Conservation (phyloP, 139 green algal genomes). For the Desmodesmus armatus region DNA sequence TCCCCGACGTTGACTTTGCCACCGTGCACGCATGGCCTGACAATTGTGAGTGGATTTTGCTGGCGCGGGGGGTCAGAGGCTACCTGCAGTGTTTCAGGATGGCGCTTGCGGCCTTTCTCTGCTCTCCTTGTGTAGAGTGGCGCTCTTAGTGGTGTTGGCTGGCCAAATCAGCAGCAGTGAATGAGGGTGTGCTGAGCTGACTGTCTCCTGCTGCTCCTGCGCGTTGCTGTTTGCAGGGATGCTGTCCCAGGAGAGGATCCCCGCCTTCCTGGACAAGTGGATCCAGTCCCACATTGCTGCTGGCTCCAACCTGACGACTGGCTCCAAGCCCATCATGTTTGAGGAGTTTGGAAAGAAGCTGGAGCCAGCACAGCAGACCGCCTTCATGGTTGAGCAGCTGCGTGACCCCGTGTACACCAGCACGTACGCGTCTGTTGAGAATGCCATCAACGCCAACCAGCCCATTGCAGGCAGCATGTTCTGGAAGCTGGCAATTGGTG, state of each 20-base stretch:
- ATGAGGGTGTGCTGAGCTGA: not conserved
- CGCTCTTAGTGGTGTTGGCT: no score
- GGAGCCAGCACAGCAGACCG: conserved; percentile 39
- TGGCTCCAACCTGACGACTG: conserved; percentile 39
- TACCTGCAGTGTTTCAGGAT: no score
- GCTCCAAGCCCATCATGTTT: conserved; percentile 79
- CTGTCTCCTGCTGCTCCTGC: not conserved
- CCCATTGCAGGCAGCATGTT: conserved; percentile 52
- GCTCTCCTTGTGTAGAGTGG: no score
- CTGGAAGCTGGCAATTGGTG: conserved; percentile 55
- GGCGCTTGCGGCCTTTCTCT: no score
- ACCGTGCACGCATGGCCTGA: conserved; percentile 82
- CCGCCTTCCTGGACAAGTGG: conserved; percentile 66
- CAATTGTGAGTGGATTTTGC: no score
- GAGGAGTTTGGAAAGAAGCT: conserved; percentile 84
- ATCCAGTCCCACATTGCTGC: conserved; percentile 62
- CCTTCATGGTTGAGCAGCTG: conserved; percentile 29
- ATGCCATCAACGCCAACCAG: conserved; percentile 47
- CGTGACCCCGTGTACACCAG: conserved; percentile 51
- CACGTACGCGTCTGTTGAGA: conserved; percentile 47
- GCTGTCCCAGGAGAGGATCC: conserved; percentile 40
- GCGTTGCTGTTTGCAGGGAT: no score
- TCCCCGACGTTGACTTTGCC: conserved; percentile 78
- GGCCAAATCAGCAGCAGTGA: no score
- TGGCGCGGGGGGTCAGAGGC: not conserved